Conservation (phyloP, 2,329 filamentous ascomycete species). For the Aspergillus fructus region DNA sequence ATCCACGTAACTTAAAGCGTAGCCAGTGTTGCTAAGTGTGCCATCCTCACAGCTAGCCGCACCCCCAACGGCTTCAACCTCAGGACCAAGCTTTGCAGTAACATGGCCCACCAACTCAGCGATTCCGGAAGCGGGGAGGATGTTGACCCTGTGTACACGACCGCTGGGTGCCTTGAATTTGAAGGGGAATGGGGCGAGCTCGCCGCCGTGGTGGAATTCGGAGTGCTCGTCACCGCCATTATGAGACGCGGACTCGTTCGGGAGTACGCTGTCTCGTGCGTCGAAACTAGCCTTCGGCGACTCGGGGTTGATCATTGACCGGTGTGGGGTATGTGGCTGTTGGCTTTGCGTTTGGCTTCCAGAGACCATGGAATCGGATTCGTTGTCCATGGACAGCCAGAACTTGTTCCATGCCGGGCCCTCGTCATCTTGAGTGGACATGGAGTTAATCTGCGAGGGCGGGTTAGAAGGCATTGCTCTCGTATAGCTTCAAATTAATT, state of each 20-base stretch:
- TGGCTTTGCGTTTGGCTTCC: conserved; percentile 60
- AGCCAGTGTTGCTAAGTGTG: conserved; percentile 72
- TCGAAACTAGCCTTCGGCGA: conserved; percentile 62
- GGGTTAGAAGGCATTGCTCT: not conserved
- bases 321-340: conserved; percentile 66
- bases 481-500: not conserved
- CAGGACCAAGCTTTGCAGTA: conserved; percentile 77
- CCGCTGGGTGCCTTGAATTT: conserved; percentile 98
- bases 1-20: conserved; percentile 91
- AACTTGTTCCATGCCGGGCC: conserved; percentile 99
- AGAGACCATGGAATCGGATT: conserved; percentile 94
- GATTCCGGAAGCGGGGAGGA: conserved; percentile 77
- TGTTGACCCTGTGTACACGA: conserved; percentile 87
- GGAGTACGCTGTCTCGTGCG: conserved; percentile 79
- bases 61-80: conserved; percentile 82
- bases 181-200: conserved; percentile 87
- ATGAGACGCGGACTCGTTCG: conserved; percentile 93
- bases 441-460: conserved; percentile 73
- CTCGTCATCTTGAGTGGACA: conserved; percentile 83
- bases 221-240: conserved; percentile 81
- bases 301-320: conserved; percentile 82
- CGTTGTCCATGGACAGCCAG: conserved; percentile 93
- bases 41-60: conserved; percentile 75
- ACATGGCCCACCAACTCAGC: conserved; percentile 75
- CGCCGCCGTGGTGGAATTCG: conserved; percentile 52